Conservation (phyloP, 306 rosid species). For the Corylus avellana region DNA sequence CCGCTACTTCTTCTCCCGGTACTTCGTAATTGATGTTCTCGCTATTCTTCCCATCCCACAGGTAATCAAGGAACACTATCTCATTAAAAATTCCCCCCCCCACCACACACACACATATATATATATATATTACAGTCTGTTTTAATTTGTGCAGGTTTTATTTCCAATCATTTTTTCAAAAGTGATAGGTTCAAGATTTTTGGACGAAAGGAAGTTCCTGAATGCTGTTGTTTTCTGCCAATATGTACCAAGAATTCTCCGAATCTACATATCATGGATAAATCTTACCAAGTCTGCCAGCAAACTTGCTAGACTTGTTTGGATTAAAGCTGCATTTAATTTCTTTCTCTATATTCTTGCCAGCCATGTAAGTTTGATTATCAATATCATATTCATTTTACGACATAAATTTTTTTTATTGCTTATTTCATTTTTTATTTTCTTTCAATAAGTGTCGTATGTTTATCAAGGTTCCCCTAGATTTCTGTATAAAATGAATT, state of each 20-base stretch:
- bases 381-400: not conserved
- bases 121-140: constrained; percentile 2
- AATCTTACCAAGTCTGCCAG: constrained; percentile 93
- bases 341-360: constrained; percentile 93
- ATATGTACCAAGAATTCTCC: constrained; percentile 72
- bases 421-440: too few species aligned
- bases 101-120: too few species aligned
- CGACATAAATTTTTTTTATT: too few species aligned
- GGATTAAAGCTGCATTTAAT: constrained; percentile 97
- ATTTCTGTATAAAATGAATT: too few species aligned
- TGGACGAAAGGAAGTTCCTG: constrained; percentile 68
- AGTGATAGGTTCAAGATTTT: constrained; percentile 46
- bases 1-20: not conserved
- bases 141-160: constrained; percentile 62
- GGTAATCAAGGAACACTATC: constrained; percentile 36
- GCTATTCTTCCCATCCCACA: constrained; percentile 89
- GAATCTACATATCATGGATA: constrained; percentile 75
- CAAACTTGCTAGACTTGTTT: constrained; percentile 68
- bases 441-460: too few species aligned
- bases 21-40: not conserved
- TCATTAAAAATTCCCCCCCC: too few species aligned
- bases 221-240: constrained; percentile 66
- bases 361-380: constrained; percentile 74
- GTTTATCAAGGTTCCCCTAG: too few species aligned
- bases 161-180: constrained; percentile 58